Conservation (phyloP, 352 stramenopile genomes). For the Phytophthora sojae region DNA sequence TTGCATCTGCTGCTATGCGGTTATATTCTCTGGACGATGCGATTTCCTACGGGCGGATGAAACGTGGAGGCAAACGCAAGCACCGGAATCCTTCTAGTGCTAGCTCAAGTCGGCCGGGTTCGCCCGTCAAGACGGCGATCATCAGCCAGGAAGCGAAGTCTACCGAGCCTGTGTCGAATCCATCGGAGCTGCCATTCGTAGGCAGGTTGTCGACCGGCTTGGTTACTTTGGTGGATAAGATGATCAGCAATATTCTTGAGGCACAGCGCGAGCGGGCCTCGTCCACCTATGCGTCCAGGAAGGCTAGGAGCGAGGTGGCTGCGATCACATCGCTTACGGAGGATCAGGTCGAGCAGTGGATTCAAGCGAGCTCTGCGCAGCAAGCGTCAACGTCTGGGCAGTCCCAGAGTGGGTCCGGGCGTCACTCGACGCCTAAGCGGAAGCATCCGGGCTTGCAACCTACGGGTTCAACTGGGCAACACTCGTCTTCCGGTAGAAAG, state of each 20-base stretch:
- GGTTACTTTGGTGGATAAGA: conserved; percentile 50
- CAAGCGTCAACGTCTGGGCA: conserved; percentile 42
- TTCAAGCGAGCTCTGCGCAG: conserved; percentile 46
- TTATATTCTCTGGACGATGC: conserved; percentile 83
- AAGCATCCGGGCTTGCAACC: conserved; percentile 47
- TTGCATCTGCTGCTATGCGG: conserved; percentile 78
- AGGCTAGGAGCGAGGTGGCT: conserved; percentile 61
- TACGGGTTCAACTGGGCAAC: conserved; percentile 26
- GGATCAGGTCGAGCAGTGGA: conserved; percentile 73
- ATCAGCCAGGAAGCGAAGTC: conserved; percentile 35
- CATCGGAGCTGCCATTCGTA: conserved; percentile 64
- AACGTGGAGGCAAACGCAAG: conserved; percentile 63
- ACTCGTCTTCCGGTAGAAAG: conserved; percentile 54
- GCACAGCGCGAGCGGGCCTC: conserved; percentile 63
- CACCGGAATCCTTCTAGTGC: conserved; percentile 38
- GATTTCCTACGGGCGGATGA: conserved; percentile 73
- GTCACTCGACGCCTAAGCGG: conserved; percentile 62
- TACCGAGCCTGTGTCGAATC: conserved; percentile 34
- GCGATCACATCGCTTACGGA: conserved; percentile 70
- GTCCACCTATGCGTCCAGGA: conserved; percentile 51
- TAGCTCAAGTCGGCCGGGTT: conserved; percentile 38
- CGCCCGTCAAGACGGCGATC: conserved; percentile 42
- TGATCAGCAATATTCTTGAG: conserved; percentile 60
- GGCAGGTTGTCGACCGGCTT: conserved; percentile 43
- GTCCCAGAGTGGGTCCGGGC: conserved; percentile 36